Evolutionary conservation across 1,284 basidiomycete species (phyloP), one percentile per base, ranked within the genome.

Genomic region (Xerocomus minutiporus): DNA sequence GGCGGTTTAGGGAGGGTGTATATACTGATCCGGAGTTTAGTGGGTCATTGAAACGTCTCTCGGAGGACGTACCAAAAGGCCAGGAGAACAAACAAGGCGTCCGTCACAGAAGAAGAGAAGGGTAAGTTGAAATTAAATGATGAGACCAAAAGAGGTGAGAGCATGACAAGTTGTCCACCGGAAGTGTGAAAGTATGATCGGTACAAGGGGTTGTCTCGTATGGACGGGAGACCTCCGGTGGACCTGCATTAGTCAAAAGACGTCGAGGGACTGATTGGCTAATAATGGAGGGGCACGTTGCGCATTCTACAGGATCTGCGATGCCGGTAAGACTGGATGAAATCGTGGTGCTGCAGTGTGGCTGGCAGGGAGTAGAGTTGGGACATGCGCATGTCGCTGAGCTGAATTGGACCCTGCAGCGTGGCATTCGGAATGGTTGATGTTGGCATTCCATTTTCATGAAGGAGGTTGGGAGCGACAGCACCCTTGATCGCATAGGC

Each of bases 31-130:
- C 64, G 63, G 63, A 60, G 52, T 41, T 53, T 45, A 47, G 63
- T 65, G 63, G 63, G 63, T 67, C 63, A 52, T 57, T 55, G 64
- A 63, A 55, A 61, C 49, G 54, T 43, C 64, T 45, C 64, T 50
- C 11, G 47, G 51, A 56, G 61, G 63, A 65, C 54, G 56, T 68
- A 66, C 28, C 44, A 53, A 55, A 55, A 55, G 49, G 60, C 58
- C 58, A 62, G 56, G 52, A 61, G 58, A 48, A 57, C 54, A 64
- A 64, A 68, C 60, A 61, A 61, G 61, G 51, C 53, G 50, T 51
- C 50, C 54, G 58, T 64, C 63, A 65, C 63, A 65, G 66, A 65
- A 65, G 63, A 47, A 61, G 57, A 60, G 56, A 42, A 50, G 20
- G 53, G 39, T 46, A 17, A 52, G 36, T 55, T 46, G 52, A 65